Evolutionary conservation across 768 basidiomycete genomes (phyloP), one percentile per base, ranked within the genome.

Genomic region (Serendipita indica): DNA sequence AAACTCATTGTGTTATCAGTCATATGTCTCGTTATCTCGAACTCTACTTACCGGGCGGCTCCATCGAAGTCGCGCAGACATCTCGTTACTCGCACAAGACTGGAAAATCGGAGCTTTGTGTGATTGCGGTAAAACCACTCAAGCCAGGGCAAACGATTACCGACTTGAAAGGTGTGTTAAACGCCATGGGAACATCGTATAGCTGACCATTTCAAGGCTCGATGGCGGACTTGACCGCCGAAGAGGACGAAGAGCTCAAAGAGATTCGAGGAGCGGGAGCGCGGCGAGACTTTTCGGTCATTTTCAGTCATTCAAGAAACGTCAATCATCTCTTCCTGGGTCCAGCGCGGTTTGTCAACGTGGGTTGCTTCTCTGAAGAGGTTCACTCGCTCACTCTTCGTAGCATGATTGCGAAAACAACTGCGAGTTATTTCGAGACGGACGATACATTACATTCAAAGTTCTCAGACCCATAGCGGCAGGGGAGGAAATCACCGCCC

Each of bases 331-430:
- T 91, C 66, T 90, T 91, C 73, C 74, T 91, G 68, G 89, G 89
- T 7, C 89, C 89, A 56, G 89, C 89, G 71, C 84, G 89, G 67
- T 91, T 91, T 72, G 89, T 91, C 62, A 91, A 91, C 68, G 89
- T 90, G 70, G 77, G 86, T 72, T 46, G 35, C 56, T 57, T 27
- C 22, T 33, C 39, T 60, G 39, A 25, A 30, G n/a, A n/a, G n/a
- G n/a, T n/a, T n/a, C n/a, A n/a, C n/a, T n/a, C n/a, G n/a, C n/a
- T n/a, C n/a, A n/a, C n/a, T n/a, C n/a, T 18, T 27, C 5, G 5
- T 58, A 28, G 89, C 89, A 91, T 68, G 89, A 91, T 68, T 91
- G 89, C 68, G 80, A 88, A 61, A 86, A 90, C 65, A 91, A 91
- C 68, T 87, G 84, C 57, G 88, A 90, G 65, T 75, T 91, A 58